Evolutionary conservation across 202 grass and related monocot genomes (phyloP).

Genomic region (Dendrocalamus latiflorus): DNA sequence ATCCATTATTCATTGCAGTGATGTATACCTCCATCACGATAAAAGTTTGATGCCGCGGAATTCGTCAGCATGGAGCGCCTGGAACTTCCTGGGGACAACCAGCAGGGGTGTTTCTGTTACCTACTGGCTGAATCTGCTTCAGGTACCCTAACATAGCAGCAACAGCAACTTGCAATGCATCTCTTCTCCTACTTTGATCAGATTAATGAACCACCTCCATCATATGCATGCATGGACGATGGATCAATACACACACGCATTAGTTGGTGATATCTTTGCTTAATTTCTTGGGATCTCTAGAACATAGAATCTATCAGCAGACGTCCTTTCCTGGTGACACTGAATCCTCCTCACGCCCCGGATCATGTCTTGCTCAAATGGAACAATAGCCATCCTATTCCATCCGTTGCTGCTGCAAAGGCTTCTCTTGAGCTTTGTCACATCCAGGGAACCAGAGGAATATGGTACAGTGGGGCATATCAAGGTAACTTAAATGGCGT

Average conservation of each 20-base stretch:
- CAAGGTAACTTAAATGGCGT: slow-evolving; percentile 43
- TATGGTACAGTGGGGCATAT: slow-evolving; percentile 93
- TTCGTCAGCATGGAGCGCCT: slow-evolving; percentile 79
- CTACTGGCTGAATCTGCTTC: slow-evolving; percentile 90
- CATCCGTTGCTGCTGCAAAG: slow-evolving; percentile 67
- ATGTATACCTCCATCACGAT: slow-evolving; percentile 83
- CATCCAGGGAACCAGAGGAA: slow-evolving; percentile 71
- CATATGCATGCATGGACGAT: neutral
- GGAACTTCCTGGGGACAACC: slow-evolving; percentile 80
- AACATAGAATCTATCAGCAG: slow-evolving; percentile 49
- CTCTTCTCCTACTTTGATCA: no score
- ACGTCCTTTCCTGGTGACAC: slow-evolving; percentile 62
- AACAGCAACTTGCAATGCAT: no score
- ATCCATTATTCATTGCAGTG: slow-evolving; percentile 31
- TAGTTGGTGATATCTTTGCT: no score
- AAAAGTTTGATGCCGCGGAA: slow-evolving; percentile 74
- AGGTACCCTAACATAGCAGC: slow-evolving; percentile 31
- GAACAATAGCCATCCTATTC: slow-evolving; percentile 75
- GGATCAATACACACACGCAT: no score
- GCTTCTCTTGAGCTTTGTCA: slow-evolving; percentile 62
- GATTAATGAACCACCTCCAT: no score
- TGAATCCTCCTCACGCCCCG: slow-evolving; percentile 65
- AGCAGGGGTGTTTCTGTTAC: slow-evolving; percentile 62
- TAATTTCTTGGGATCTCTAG: slow-evolving; percentile 30
- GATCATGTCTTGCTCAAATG: slow-evolving; percentile 68